A percentile compares a stretch with the other conserved stretches of the same genome.
Evolutionary conservation across 1,284 basidiomycete species (phyloP).

Genomic region (Boletellus deceptivus): DNA sequence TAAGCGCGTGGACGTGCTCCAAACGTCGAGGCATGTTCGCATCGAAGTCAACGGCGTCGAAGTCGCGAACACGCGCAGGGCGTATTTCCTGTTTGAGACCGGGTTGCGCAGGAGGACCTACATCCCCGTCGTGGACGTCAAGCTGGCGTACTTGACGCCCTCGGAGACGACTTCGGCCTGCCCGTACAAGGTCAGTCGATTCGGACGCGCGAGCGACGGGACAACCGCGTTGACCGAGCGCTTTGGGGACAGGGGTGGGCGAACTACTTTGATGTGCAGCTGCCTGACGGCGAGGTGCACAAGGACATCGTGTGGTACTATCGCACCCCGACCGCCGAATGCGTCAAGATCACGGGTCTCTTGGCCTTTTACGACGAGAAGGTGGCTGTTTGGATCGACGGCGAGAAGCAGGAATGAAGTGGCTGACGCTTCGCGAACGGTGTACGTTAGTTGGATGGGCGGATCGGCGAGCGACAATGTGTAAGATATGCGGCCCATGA

Average conservation of each 20-base stretch:
- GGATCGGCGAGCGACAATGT: not conserved
- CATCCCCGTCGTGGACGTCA: slow-evolving; percentile 56
- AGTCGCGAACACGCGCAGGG: slow-evolving; percentile 54
- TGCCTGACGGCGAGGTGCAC: slow-evolving; percentile 42
- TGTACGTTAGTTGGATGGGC: slow-evolving; percentile 12
- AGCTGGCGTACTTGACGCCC: slow-evolving; percentile 47
- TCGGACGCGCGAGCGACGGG: not conserved
- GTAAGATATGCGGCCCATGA: slow-evolving; percentile 1
- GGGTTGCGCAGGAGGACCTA: slow-evolving; percentile 56
- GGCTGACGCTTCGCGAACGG: not conserved
- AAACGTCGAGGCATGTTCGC: slow-evolving; percentile 58
- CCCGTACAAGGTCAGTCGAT: slow-evolving; percentile 59
- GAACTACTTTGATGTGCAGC: slow-evolving; percentile 52
- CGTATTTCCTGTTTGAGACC: slow-evolving; percentile 59
- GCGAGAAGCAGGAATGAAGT: slow-evolving; percentile 41
- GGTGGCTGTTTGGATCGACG: slow-evolving; percentile 65
- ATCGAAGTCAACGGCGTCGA: slow-evolving; percentile 60
- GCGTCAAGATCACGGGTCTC: slow-evolving; percentile 49
- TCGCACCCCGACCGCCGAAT: slow-evolving; percentile 49
- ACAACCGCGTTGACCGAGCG: not conserved
- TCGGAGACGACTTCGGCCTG: slow-evolving; percentile 50
- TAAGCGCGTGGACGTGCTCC: slow-evolving; percentile 56
- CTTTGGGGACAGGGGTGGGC: slow-evolving; percentile 50
- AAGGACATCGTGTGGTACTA: slow-evolving; percentile 66
- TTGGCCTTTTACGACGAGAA: slow-evolving; percentile 66